A percentile compares a stretch with the other conserved stretches of the same genome.
Conservation (phyloP, 306 rosid species). For the Spatholobus suberectus region DNA sequence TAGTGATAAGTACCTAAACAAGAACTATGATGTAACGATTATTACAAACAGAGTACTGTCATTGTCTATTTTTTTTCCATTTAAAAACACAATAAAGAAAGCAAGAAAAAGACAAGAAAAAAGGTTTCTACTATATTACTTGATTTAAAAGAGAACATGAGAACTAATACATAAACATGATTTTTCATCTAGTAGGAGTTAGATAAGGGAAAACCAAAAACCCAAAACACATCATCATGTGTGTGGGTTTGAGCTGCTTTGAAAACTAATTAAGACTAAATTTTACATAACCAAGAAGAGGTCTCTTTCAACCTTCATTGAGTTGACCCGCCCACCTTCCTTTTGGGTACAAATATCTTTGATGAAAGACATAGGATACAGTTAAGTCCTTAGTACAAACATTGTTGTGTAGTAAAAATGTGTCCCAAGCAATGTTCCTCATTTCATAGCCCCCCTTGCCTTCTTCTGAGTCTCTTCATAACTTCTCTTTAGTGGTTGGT, state of each 20-base stretch:
- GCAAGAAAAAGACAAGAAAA: background rate
- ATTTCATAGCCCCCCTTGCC: constrained; percentile 15
- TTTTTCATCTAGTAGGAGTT: background rate
- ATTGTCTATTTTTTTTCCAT: background rate
- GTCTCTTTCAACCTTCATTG: constrained; percentile 28
- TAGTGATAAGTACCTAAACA: background rate
- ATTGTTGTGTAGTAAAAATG: constrained; percentile 24
- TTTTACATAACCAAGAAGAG: constrained; percentile 22
- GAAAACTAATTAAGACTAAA: background rate
- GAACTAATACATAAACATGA: background rate
- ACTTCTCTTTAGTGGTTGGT: constrained; percentile 21
- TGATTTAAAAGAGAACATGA: constrained; percentile 21
- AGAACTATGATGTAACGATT: background rate
- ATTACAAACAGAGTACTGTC: background rate
- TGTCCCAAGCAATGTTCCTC: constrained; percentile 7
- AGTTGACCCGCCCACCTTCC: constrained; percentile 43
- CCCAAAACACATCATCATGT: background rate
- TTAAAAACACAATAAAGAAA: background rate
- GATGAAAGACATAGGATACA: constrained; percentile 25
- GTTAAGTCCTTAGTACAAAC: constrained; percentile 8
- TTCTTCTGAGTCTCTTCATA: constrained; percentile 14
- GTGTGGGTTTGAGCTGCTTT: constrained; percentile 1
- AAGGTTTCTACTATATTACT: background rate
- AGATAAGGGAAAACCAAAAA: background rate
- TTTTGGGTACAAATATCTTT: constrained; percentile 35